Base-by-base conservation (phyloP, 148 eudicot genomes). In the Dianthus caryophyllus region DNA sequence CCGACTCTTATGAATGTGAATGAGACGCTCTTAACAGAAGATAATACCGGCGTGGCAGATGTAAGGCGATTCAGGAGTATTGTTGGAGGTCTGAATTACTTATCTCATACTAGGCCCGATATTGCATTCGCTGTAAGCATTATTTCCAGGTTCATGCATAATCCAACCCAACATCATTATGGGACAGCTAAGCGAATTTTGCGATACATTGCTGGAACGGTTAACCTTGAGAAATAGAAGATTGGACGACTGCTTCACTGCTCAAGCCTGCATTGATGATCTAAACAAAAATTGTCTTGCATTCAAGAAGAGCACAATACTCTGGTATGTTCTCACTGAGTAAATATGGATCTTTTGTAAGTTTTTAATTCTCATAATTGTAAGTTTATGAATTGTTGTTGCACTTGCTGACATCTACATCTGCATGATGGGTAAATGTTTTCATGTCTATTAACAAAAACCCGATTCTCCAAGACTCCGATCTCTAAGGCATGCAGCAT, bases 191-290 rank as follows among this genome's bases (percentile, higher is more conserved):
- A 7, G 14, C 8, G 49, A 7, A 11, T 46, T 7, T 16, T 46
- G 2, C 49, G 2, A 6, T 46, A n/a, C 2, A 2, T 11, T 46
- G 49, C 49, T 16, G n/a, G 18, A 15, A 49, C 21, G 16, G 66
- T 88, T 67, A 84, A 73, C 61, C 55, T 74, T 73, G 99, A 90
- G 83, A 90, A 86, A 78, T 90, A 88, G 77, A 90, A 94, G 99
- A 97, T 90, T 64, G 48, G 75, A 31, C 38, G 22, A 43, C 67
- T 69, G 26, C 31, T 61, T 26, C 61, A 27, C 1, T 38, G 49
- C 27, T 30, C 27, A 77, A 68, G 82, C 83, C 65, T 70, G 78
- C 84, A 86, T 75, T 71, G 90, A 86, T 78, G 96, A 90, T 80
- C 91, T 47, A 78, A 60, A 66, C 76, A 82, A 75, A 51, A 78